Evolutionary conservation across 2,329 filamentous ascomycete genomes (phyloP).

Genomic region (Rhexocercosporidium sp.): DNA sequence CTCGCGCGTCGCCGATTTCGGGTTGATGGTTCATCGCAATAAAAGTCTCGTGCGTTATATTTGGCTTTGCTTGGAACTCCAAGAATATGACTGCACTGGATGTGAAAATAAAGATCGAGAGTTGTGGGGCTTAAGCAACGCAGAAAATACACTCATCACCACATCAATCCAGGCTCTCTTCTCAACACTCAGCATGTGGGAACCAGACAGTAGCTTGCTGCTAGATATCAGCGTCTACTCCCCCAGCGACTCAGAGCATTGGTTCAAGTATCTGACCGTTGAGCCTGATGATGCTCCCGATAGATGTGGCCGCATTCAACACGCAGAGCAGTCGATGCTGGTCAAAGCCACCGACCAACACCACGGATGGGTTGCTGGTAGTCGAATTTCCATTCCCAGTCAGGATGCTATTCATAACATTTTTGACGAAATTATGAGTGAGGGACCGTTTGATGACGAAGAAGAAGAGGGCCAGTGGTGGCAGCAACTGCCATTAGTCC

Average conservation of each 20-base stretch:
- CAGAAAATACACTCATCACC: slow-evolving; percentile 38
- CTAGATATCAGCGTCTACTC: slow-evolving; percentile 48
- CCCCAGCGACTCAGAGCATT: slow-evolving; percentile 44
- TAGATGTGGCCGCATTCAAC: slow-evolving; percentile 20
- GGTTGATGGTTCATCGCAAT: slow-evolving; percentile 30
- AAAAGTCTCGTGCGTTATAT: slow-evolving; percentile 29
- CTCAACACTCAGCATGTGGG: slow-evolving; percentile 42
- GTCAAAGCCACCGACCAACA: slow-evolving; percentile 36
- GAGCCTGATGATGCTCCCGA: slow-evolving; percentile 24
- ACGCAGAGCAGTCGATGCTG: slow-evolving; percentile 28
- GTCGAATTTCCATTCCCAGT: slow-evolving; percentile 30
- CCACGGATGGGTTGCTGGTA: slow-evolving; percentile 42
- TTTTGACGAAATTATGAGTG: slow-evolving; percentile 42
- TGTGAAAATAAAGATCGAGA: slow-evolving; percentile 22
- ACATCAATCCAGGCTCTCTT: slow-evolving; percentile 43
- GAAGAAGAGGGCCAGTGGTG: slow-evolving; percentile 43
- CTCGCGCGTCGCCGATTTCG: slow-evolving; percentile 27
- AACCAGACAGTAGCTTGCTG: slow-evolving; percentile 41
- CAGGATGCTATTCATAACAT: slow-evolving; percentile 26
- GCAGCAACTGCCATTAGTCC: slow-evolving; percentile 43
- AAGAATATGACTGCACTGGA: slow-evolving; percentile 27
- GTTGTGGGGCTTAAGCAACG: slow-evolving; percentile 34
- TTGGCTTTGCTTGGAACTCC: slow-evolving; percentile 31
- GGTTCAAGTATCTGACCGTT: slow-evolving; percentile 44
- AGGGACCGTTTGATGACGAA: slow-evolving; percentile 38